Base-by-base conservation (phyloP, 768 basidiomycete genomes). In the Suillus tomentosus region DNA sequence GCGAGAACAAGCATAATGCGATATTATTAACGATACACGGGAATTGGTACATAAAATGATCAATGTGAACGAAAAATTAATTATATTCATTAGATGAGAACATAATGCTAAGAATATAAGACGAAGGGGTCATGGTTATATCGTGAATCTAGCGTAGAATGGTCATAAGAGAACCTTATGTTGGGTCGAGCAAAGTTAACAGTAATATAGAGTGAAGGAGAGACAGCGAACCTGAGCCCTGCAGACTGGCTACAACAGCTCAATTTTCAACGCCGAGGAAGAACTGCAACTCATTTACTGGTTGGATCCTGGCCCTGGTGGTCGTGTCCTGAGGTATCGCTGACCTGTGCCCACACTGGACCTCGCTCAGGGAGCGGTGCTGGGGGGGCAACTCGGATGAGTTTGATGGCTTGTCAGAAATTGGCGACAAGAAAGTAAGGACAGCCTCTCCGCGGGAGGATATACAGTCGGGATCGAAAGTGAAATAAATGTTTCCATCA, bases 401-500 rank as follows among this genome's bases (percentile, higher is more conserved):
- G 63, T 75, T 69, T 6, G 69, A 63, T n/a, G 60, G 39, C 51
- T 65, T 65, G 5, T 65, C 54, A 10, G 70, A 75, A 27, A 74
- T 45, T 1, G 75, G 71, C 5, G 74, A 74, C 51, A 75, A 66
- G 54, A 55, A 66, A 15, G 66, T 65, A 48, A 75, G 61, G 47
- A 61, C 34, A 17, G 63, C 65, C 34, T 73, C 72, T 2, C 65
- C 74, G 61, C 47, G 47, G 31, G 76, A 76, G 40, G 58, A 60
- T 2, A 61, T 63, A 65, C 70, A 69, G 34, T 63, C 56, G 10
- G 73, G 64, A 61, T 75, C 74, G 2, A 76, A 58, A 36, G 72
- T 71, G 62, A 75, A 73, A 64, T 73, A 75, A 43, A 75, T 75
- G 19, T 66, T 71, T 19, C 67, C 64, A 42, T 61, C 53, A n/a